Evolutionary conservation across 2,329 filamentous ascomycete species (phyloP).

Genomic region (Nannizziopsis arthrosporioides): DNA sequence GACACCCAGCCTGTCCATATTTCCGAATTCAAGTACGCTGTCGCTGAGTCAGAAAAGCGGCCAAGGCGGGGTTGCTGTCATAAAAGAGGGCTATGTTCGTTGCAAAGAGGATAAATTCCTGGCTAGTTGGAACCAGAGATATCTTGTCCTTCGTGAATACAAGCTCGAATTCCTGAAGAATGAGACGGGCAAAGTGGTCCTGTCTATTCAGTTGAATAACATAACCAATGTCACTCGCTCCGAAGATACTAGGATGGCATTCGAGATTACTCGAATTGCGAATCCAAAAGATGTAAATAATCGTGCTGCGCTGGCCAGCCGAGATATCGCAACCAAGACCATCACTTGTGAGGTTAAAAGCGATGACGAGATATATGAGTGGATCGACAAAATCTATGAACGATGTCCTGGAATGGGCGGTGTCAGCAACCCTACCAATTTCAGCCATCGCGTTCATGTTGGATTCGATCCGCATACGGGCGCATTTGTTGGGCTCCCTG

Average conservation of each 20-base stretch:
- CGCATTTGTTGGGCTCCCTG: slow-evolving; percentile 84
- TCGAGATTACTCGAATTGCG: slow-evolving; percentile 72
- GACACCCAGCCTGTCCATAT: slow-evolving; percentile 50
- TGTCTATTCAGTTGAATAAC: slow-evolving; percentile 73
- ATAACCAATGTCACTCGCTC: slow-evolving; percentile 84
- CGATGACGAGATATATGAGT: slow-evolving; percentile 94
- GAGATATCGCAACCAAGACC: slow-evolving; percentile 69
- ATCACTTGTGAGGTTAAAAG: slow-evolving; percentile 88
- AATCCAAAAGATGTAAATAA: slow-evolving; percentile 48
- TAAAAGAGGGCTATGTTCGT: slow-evolving; percentile 50
- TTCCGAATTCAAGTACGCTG: slow-evolving; percentile 60
- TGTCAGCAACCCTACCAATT: slow-evolving; percentile 97
- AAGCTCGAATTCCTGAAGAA: slow-evolving; percentile 90
- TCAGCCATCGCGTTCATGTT: slow-evolving; percentile 92
- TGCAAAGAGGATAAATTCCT: slow-evolving; percentile 68
- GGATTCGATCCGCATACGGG: slow-evolving; percentile 93
- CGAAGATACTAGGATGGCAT: slow-evolving; percentile 80
- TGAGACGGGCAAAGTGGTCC: slow-evolving; percentile 75
- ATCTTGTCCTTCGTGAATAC: slow-evolving; percentile 81
- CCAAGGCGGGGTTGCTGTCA: slow-evolving; percentile 56
- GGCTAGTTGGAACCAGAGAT: slow-evolving; percentile 85
- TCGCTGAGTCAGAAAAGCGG: slow-evolving; percentile 54
- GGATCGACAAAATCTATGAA: slow-evolving; percentile 97
- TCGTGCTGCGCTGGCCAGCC: slow-evolving; percentile 60
- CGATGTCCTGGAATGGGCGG: slow-evolving; percentile 95